These are phyloP conservation scores for Fusarium sp. DNA, from an alignment of 2,329 filamentous ascomycete genomes.

Conservation along the genomic window DNA sequence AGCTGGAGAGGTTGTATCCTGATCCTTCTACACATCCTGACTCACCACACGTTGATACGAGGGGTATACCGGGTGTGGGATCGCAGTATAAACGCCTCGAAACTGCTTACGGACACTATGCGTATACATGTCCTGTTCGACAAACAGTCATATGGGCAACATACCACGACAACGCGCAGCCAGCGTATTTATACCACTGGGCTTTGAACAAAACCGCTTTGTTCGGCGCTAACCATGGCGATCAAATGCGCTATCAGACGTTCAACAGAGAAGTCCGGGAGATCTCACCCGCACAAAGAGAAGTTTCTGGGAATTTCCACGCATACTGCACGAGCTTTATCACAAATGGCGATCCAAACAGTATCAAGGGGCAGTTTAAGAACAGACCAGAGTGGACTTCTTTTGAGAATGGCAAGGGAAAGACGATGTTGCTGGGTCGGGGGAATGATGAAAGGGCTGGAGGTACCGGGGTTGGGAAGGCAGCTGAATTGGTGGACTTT, in stretches of 20 bases:
- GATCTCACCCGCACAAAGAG: constrained; percentile 49
- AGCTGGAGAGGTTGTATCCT: constrained; percentile 38
- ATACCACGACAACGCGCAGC: constrained; percentile 35
- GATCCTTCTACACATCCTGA: constrained; percentile 32
- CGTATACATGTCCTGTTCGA: constrained; percentile 40
- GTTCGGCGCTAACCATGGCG: constrained; percentile 42
- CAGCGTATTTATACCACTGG: constrained; percentile 50
- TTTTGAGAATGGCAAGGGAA: constrained; percentile 42
- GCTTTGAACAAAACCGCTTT: constrained; percentile 45
- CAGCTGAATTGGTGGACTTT: constrained; percentile 56
- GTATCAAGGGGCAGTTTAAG: constrained; percentile 38
- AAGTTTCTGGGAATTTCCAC: constrained; percentile 38
- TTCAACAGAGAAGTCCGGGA: constrained; percentile 54
- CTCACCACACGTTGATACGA: constrained; percentile 35
- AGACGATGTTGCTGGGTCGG: constrained; percentile 59
- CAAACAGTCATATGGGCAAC: constrained; percentile 43
- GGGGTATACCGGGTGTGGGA: constrained; percentile 27
- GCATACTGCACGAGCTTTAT: constrained; percentile 42
- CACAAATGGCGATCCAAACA: constrained; percentile 38
- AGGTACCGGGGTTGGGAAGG: constrained; percentile 51
- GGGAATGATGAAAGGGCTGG: constrained; percentile 63
- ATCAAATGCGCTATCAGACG: constrained; percentile 51
- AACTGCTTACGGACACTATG: constrained; percentile 43
- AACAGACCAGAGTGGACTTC: constrained; percentile 44
- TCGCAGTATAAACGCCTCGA: constrained; percentile 39